These are phyloP conservation scores for Tolypocladium inflatum DNA, from an alignment of 2,329 filamentous ascomycete species.

Conservation along the genomic window DNA sequence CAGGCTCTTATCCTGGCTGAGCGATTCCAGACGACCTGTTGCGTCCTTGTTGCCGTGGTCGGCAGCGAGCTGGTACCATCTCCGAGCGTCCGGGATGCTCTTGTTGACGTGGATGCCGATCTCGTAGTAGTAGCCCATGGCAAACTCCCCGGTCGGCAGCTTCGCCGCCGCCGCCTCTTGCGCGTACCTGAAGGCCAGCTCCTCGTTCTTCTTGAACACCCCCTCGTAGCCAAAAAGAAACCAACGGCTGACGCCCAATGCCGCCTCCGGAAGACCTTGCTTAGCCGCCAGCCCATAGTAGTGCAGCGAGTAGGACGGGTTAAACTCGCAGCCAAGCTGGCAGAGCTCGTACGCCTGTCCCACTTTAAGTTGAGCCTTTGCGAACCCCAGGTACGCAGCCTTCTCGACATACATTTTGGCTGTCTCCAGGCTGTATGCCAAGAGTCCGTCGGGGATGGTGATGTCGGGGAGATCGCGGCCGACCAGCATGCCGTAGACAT, in stretches of 20 bases:
- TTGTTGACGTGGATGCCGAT: slow-evolving; percentile 89
- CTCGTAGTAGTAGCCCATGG: slow-evolving; percentile 94
- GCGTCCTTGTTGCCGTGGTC: slow-evolving; percentile 91
- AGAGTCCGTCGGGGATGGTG: slow-evolving; percentile 57
- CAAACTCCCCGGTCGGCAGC: slow-evolving; percentile 86
- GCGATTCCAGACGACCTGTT: slow-evolving; percentile 67
- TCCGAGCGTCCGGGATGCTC: slow-evolving; percentile 70
- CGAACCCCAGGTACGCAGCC: slow-evolving; percentile 89
- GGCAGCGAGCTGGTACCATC: slow-evolving; percentile 85
- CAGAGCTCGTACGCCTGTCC: slow-evolving; percentile 91
- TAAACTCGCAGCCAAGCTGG: slow-evolving; percentile 88
- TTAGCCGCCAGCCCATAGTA: slow-evolving; percentile 90
- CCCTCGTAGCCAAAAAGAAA: slow-evolving; percentile 93
- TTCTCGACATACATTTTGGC: slow-evolving; percentile 91
- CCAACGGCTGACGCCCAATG: slow-evolving; percentile 96
- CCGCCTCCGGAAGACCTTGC: slow-evolving; percentile 87
- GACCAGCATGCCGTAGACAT: slow-evolving; percentile 90
- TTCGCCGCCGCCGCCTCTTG: slow-evolving; percentile 74
- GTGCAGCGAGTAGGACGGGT: slow-evolving; percentile 83
- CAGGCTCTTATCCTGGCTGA: slow-evolving; percentile 72
- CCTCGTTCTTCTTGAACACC: slow-evolving; percentile 90
- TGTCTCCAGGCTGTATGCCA: slow-evolving; percentile 62
- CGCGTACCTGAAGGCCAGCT: slow-evolving; percentile 84
- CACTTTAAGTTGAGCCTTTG: slow-evolving; percentile 96
- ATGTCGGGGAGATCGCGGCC: slow-evolving; percentile 89